Conservation (phyloP, 208 protist species). For the Wallacemonas rigidus region DNA sequence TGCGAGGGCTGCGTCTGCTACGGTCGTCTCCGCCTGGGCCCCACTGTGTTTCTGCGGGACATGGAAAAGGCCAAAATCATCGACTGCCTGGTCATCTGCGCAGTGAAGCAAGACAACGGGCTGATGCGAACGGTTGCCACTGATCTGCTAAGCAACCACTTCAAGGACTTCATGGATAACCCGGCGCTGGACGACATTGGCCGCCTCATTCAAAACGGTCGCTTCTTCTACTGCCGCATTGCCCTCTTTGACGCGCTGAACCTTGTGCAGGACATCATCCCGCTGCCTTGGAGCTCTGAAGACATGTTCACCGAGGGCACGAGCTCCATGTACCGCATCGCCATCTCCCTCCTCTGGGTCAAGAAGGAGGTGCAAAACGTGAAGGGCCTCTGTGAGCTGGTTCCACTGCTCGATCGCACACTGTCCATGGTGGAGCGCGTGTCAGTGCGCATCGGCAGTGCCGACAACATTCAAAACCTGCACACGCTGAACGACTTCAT, state of each 20-base stretch:
- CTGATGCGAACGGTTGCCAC: slow-evolving; percentile 44
- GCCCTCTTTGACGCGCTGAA: slow-evolving; percentile 63
- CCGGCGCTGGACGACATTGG: slow-evolving; percentile 54
- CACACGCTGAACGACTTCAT: slow-evolving; percentile 54
- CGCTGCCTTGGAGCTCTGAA: slow-evolving; percentile 22
- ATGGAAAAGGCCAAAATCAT: slow-evolving; percentile 82
- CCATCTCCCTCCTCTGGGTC: slow-evolving; percentile 55
- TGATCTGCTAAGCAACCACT: slow-evolving; percentile 42
- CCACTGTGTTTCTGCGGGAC: slow-evolving; percentile 69
- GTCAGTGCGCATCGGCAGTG: slow-evolving; percentile 35
- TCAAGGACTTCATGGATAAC: slow-evolving; percentile 60
- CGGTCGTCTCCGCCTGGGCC: slow-evolving; percentile 45
- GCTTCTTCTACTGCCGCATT: slow-evolving; percentile 58
- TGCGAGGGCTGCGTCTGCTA: slow-evolving; percentile 73
- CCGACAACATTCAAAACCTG: slow-evolving; percentile 48
- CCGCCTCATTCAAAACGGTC: slow-evolving; percentile 69
- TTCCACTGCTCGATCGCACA: slow-evolving; percentile 47
- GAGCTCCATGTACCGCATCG: slow-evolving; percentile 42
- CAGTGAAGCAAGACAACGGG: slow-evolving; percentile 56
- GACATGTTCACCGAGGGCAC: slow-evolving; percentile 28
- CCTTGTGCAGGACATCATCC: slow-evolving; percentile 35
- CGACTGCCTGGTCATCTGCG: slow-evolving; percentile 74
- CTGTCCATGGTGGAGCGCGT: slow-evolving; percentile 43
- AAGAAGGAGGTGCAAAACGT: slow-evolving; percentile 59
- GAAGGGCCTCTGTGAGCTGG: slow-evolving; percentile 41